phyloP scores from a whole-genome alignment of 1,284 basidiomycete genomes.

The Marasmius fiardii region DNA sequence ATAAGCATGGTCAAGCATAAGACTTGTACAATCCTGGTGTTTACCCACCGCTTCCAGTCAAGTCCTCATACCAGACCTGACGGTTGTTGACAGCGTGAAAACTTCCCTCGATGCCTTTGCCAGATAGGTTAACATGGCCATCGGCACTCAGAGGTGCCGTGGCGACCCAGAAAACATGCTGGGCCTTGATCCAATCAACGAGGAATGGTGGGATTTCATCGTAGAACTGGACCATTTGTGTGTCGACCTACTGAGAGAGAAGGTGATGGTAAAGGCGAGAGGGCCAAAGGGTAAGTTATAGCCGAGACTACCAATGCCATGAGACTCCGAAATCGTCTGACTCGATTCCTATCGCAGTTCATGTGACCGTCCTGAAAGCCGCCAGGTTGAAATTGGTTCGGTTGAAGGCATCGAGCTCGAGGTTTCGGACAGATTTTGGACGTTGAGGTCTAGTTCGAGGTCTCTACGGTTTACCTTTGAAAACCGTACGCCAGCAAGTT shows the following conservation, averaged over 20 bases:
- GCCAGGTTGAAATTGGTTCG: no score
- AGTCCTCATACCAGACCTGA: slow-evolving; percentile 55
- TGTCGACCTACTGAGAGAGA: background rate
- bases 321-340: no score
- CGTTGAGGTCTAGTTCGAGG: no score
- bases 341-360: no score
- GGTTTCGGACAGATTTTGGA: no score
- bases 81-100: slow-evolving; percentile 45
- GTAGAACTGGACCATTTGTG: slow-evolving; percentile 43
- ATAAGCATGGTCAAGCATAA: background rate
- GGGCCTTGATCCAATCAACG: slow-evolving; percentile 46
- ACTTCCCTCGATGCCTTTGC: slow-evolving; percentile 46
- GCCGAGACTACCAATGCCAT: no score
- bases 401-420: no score
- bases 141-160: slow-evolving; percentile 44
- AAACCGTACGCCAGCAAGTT: no score
- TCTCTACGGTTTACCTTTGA: no score
- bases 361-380: no score
- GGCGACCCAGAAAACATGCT: slow-evolving; percentile 56
- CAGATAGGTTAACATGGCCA: slow-evolving; percentile 55
- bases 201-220: slow-evolving; percentile 43
- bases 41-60: slow-evolving; percentile 48
- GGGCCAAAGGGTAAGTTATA: no score
- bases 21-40: background rate
- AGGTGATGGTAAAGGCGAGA: background rate